A percentile compares a stretch with the other conserved stretches of the same genome.
Evolutionary conservation across 169 alveolate species (phyloP).

Genomic region (Plasmodium reichenowi): DNA sequence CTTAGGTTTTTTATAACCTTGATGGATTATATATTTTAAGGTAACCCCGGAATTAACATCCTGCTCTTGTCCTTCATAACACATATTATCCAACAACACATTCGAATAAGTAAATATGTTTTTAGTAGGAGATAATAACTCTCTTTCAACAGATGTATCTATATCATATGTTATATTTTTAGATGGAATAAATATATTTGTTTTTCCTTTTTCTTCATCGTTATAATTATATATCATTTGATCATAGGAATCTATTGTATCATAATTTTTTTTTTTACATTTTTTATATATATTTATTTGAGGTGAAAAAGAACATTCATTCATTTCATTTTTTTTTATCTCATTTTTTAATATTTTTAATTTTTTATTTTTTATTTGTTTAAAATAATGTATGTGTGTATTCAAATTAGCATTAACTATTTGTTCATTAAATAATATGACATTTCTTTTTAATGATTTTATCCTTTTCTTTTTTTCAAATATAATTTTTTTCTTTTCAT

Average conservation of each 20-base stretch:
- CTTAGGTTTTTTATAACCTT: slow-evolving; percentile 44
- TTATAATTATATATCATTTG: not conserved
- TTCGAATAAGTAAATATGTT: not conserved
- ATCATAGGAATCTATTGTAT: not conserved
- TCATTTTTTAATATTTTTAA: slow-evolving; percentile 34
- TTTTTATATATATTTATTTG: slow-evolving; percentile 23
- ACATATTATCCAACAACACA: not conserved
- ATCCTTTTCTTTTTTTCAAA: slow-evolving; percentile 42
- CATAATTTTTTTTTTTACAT: slow-evolving; percentile 11
- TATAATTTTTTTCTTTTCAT: slow-evolving; percentile 29
- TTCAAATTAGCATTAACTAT: slow-evolving; percentile 61
- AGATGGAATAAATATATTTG: slow-evolving; percentile 7
- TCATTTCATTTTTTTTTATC: slow-evolving; percentile 46
- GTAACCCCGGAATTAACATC: slow-evolving; percentile 3
- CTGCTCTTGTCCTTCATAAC: not conserved
- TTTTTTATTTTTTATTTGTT: slow-evolving; percentile 49
- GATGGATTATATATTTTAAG: slow-evolving; percentile 73
- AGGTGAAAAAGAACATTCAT: slow-evolving; percentile 74
- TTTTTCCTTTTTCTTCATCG: not conserved
- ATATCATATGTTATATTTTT: slow-evolving; percentile 55
- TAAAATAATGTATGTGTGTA: slow-evolving; percentile 53
- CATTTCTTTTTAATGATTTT: slow-evolving; percentile 19
- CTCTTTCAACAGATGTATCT: slow-evolving; percentile 71
- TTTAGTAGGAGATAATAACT: slow-evolving; percentile 28
- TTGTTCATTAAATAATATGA: slow-evolving; percentile 11